phyloP scores from a whole-genome alignment of 2,329 filamentous ascomycete species.

The Pseudophaeomoniella oleicola region DNA sequence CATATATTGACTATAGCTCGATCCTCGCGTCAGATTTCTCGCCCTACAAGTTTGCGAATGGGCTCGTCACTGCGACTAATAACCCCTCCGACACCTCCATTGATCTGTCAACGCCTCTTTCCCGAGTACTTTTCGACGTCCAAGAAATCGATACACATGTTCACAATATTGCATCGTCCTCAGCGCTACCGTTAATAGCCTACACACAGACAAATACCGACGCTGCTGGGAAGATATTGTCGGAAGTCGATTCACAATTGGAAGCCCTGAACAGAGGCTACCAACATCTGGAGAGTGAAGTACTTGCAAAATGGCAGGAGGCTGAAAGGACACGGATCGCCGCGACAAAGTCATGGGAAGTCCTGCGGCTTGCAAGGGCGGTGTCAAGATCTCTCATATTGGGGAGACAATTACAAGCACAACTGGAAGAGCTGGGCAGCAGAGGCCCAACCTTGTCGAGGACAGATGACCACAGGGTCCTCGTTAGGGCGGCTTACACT shows the following conservation, averaged over 20 bases:
- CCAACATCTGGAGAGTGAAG: constrained; percentile 70
- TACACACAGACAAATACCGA: constrained; percentile 63
- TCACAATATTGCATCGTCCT: constrained; percentile 71
- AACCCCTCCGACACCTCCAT: constrained; percentile 79
- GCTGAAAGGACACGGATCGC: constrained; percentile 71
- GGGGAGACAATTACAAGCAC: constrained; percentile 74
- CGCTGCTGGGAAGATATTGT: constrained; percentile 57
- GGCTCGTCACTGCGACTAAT: constrained; percentile 77
- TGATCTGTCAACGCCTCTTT: constrained; percentile 87
- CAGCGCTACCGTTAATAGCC: constrained; percentile 64
- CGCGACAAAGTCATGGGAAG: constrained; percentile 65
- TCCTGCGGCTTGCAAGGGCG: constrained; percentile 59
- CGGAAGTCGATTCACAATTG: constrained; percentile 67
- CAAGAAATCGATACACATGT: constrained; percentile 97
- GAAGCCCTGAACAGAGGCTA: constrained; percentile 72
- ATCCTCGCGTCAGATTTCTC: constrained; percentile 77
- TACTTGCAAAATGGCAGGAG: constrained; percentile 69
- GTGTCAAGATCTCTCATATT: constrained; percentile 68
- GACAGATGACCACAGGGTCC: constrained; percentile 59
- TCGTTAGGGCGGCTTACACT: constrained; percentile 71
- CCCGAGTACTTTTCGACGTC: constrained; percentile 85
- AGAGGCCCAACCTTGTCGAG: constrained; percentile 16
- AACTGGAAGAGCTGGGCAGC: constrained; percentile 55
- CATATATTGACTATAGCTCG: constrained; percentile 91
- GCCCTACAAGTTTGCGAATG: constrained; percentile 70